Conservation (phyloP, 306 rosid species). For the Sechiopsis laciniata region DNA sequence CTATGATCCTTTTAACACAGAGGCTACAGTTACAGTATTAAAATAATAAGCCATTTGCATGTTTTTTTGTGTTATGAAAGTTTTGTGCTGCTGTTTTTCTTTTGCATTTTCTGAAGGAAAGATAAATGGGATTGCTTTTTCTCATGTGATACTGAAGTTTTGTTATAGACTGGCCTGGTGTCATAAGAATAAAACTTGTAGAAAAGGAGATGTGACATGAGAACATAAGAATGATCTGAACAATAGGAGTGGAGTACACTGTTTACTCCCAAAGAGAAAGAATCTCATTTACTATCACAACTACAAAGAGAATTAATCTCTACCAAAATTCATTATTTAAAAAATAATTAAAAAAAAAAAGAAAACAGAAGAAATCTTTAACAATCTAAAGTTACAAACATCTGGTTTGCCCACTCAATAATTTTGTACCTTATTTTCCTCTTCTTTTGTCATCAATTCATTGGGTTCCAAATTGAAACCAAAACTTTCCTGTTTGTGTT, state of each 20-base stretch:
- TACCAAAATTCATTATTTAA: conserved; percentile 6
- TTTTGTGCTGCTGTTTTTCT: conserved; percentile 3
- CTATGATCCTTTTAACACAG: background rate
- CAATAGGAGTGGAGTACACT: background rate
- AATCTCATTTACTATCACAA: conserved; percentile 34
- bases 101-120: conserved; percentile 12
- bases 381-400: conserved; percentile 19
- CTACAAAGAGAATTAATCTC: conserved; percentile 30
- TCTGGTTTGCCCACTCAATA: conserved; percentile 20
- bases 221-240: conserved; percentile 9
- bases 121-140: background rate
- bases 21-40: background rate
- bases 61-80: background rate
- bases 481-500: background rate
- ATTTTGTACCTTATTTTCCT: background rate
- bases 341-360: background rate
- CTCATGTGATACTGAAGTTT: conserved; percentile 14
- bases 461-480: background rate
- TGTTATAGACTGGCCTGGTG: too few species aligned
- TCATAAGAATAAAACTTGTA: background rate
- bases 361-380: conserved; percentile 7
- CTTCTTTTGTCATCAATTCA: background rate
- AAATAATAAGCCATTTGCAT: background rate
- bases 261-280: too few species aligned
- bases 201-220: conserved; percentile 17